phyloP scores from a whole-genome alignment of 176 grass and related monocot species.

The Triticum aestivum region DNA sequence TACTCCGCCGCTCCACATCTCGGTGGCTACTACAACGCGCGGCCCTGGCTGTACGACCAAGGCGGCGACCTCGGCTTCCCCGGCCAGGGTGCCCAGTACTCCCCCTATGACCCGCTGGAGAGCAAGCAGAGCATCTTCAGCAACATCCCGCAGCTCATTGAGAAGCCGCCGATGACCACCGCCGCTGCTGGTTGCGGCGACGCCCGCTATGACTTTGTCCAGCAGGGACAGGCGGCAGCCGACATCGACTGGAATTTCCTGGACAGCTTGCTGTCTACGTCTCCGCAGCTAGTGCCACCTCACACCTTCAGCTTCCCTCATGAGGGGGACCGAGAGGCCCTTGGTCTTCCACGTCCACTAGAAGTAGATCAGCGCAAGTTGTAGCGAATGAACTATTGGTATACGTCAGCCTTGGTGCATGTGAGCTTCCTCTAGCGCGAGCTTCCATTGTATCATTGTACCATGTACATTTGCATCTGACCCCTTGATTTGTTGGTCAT shows the following conservation, averaged over 20 bases:
- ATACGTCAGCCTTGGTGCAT: no score
- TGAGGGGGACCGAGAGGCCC: no score
- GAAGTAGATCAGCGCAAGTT: no score
- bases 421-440: no score
- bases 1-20: background rate
- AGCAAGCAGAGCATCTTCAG: constrained; percentile 36
- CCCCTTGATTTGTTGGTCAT: no score
- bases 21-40: constrained; percentile 18
- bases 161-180: constrained; percentile 2
- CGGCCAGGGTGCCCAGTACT: background rate
- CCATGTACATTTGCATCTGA: no score
- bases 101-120: background rate
- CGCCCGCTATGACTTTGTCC: background rate
- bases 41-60: background rate
- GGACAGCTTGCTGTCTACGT: constrained; percentile 45
- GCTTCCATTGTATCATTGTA: no score
- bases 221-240: background rate
- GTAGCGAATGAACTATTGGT: no score
- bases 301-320: no score
- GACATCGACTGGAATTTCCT: constrained; percentile 64
- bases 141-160: constrained; percentile 32
- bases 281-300: background rate
- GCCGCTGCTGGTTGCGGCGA: background rate
- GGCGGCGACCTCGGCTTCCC: background rate
- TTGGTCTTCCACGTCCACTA: no score